phyloP scores from a whole-genome alignment of 2,329 filamentous ascomycete species.

The Bipolaris oryzae region DNA sequence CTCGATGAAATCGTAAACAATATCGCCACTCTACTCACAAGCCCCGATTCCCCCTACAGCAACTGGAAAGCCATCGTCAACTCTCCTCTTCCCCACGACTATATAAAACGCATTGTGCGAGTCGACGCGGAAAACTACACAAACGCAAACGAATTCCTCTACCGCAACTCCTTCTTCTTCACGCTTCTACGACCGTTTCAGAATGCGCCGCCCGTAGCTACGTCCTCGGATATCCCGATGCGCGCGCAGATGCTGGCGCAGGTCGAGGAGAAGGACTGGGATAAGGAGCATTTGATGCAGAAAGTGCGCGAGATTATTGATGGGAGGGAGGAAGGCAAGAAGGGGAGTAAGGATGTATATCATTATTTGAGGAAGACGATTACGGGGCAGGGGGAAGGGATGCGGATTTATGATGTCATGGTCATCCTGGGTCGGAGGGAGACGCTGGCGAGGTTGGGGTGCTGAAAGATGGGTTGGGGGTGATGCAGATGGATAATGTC shows the following conservation, averaged over 20 bases:
- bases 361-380: constrained; percentile 42
- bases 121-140: constrained; percentile 64
- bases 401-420: constrained; percentile 46
- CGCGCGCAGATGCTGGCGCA: constrained; percentile 24
- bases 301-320: constrained; percentile 40
- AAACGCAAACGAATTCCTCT: constrained; percentile 61
- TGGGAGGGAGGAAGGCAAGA: constrained; percentile 28
- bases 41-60: constrained; percentile 32
- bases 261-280: constrained; percentile 31
- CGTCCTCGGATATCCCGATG: constrained; percentile 26
- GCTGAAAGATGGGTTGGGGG: background rate
- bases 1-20: constrained; percentile 47
- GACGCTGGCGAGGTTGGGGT: constrained; percentile 37
- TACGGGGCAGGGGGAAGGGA: constrained; percentile 40
- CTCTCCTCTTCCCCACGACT: constrained; percentile 48
- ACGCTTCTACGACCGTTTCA: constrained; percentile 35
- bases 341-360: constrained; percentile 40
- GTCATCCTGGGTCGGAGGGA: constrained; percentile 41
- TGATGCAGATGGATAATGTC: background rate
- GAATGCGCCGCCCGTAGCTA: constrained; percentile 12
- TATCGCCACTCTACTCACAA: constrained; percentile 40
- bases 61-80: constrained; percentile 31
- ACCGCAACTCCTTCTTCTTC: constrained; percentile 66
- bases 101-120: constrained; percentile 58
- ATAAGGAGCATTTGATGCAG: constrained; percentile 29